Conservation (phyloP, 495 filamentous ascomycete species). For the Tuber melanosporum region DNA sequence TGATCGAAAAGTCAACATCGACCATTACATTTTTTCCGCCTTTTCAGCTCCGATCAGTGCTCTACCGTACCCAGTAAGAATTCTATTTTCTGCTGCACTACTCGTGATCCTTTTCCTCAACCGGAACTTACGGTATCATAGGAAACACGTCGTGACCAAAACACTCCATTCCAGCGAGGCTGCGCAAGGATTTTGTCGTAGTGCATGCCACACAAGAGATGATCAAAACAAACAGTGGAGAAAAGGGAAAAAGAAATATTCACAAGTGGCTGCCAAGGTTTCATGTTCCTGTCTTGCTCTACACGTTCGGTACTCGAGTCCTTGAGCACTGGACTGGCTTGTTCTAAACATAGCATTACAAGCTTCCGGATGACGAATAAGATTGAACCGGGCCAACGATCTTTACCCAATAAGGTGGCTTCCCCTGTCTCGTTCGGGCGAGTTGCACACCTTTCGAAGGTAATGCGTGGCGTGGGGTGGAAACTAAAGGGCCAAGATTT, state of each 20-base stretch:
- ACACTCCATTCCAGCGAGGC: neutral
- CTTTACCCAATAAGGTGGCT: conserved; percentile 30
- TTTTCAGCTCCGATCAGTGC: neutral
- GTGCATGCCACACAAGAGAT: neutral
- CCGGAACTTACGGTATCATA: neutral
- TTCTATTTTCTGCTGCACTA: neutral
- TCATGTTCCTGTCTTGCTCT: conserved; percentile 13
- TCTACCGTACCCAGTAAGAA: neutral
- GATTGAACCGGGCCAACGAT: conserved; percentile 10
- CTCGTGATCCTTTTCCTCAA: neutral
- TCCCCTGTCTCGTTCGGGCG: conserved; percentile 30
- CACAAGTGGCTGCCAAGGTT: conserved; percentile 16
- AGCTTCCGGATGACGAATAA: conserved; percentile 24
- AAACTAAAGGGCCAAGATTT: neutral
- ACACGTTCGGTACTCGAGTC: neutral
- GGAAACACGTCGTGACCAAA: neutral
- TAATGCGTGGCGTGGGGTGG: conserved; percentile 9
- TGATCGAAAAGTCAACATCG: neutral
- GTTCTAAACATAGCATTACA: conserved; percentile 30
- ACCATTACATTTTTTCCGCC: neutral
- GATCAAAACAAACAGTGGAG: conserved; percentile 14
- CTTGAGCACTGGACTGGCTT: conserved; percentile 6
- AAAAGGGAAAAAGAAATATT: neutral
- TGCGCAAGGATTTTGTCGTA: neutral
- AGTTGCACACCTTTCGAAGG: conserved; percentile 7